These are phyloP conservation scores for Nevesoporus exiguus DNA, from an alignment of 768 basidiomycete genomes.

Conservation along the genomic window DNA sequence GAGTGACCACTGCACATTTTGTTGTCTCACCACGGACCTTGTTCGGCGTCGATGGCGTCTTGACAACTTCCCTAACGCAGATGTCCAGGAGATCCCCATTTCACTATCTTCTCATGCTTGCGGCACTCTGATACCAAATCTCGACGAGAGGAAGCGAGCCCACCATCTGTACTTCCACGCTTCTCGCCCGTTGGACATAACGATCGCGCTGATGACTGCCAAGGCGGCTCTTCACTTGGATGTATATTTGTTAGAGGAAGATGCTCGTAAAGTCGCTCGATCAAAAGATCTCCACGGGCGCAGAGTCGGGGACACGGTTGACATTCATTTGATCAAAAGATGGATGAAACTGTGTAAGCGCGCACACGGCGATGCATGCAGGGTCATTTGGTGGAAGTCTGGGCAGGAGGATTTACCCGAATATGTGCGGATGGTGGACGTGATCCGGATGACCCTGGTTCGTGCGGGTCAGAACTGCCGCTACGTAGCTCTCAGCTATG, in stretches of 20 bases:
- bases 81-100: slow-evolving; percentile 3
- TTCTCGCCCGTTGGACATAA: slow-evolving; percentile 7
- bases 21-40: slow-evolving; percentile 7
- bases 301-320: slow-evolving; percentile 9
- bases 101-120: slow-evolving; percentile 2
- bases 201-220: background rate
- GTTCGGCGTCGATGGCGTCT: slow-evolving; percentile 17
- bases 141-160: slow-evolving; percentile 2
- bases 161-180: slow-evolving; percentile 15
- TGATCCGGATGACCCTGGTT: slow-evolving; percentile 11
- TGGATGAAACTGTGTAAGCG: slow-evolving; percentile 19
- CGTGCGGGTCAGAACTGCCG: slow-evolving; percentile 4
- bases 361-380: slow-evolving; percentile 16
- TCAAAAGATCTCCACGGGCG: slow-evolving; percentile 20
- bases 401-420: slow-evolving; percentile 3
- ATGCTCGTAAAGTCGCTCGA: slow-evolving; percentile 14
- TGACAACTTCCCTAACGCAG: slow-evolving; percentile 6
- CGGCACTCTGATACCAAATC: background rate
- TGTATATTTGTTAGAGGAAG: slow-evolving; percentile 20
- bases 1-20: slow-evolving; percentile 12
- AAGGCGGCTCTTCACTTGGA: slow-evolving; percentile 4
- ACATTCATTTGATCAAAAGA: slow-evolving; percentile 11
- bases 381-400: slow-evolving; percentile 6
- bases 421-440: no score
- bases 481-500: slow-evolving; percentile 12